Evolutionary conservation across 371 early-diverging fungal species (phyloP).

Genomic region (Haplosporangium sp.): DNA sequence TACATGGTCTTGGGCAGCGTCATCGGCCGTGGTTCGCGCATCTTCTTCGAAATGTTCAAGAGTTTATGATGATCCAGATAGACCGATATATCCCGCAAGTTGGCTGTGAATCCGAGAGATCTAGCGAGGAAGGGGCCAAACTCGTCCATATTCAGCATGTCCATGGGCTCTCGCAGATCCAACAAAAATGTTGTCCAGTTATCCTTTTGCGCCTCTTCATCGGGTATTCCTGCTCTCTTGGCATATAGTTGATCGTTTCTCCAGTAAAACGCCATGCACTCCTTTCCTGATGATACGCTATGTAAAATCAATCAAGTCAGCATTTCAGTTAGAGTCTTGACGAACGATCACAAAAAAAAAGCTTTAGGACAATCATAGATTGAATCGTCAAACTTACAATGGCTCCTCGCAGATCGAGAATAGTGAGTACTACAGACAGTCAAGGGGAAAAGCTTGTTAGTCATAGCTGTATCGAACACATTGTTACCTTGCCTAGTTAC

Average conservation of each 20-base stretch:
- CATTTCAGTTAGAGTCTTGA: no score
- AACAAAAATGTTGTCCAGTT: slow-evolving; percentile 81
- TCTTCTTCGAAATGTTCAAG: slow-evolving; percentile 72
- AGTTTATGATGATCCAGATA: slow-evolving; percentile 71
- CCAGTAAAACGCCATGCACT: slow-evolving; percentile 93
- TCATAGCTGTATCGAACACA: no score
- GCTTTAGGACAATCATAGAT: background rate
- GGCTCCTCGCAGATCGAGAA: slow-evolving; percentile 92
- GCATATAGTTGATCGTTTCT: slow-evolving; percentile 90
- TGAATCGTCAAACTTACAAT: slow-evolving; percentile 62
- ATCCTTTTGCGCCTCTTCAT: slow-evolving; percentile 51
- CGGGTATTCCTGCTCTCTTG: slow-evolving; percentile 71
- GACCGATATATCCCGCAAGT: slow-evolving; percentile 73
- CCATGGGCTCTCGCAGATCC: slow-evolving; percentile 82
- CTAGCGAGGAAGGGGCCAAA: slow-evolving; percentile 87
- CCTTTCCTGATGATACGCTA: slow-evolving; percentile 74
- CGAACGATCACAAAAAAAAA: no score
- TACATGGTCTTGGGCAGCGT: slow-evolving; percentile 60
- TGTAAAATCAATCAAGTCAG: background rate
- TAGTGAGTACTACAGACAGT: slow-evolving; percentile 68
- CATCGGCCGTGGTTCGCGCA: slow-evolving; percentile 72
- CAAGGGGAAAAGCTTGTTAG: no score
- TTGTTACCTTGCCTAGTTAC: background rate
- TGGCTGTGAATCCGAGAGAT: slow-evolving; percentile 87
- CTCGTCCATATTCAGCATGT: slow-evolving; percentile 73